Conservation (phyloP, 768 basidiomycete species). For the Pisolithus tinctorius region DNA sequence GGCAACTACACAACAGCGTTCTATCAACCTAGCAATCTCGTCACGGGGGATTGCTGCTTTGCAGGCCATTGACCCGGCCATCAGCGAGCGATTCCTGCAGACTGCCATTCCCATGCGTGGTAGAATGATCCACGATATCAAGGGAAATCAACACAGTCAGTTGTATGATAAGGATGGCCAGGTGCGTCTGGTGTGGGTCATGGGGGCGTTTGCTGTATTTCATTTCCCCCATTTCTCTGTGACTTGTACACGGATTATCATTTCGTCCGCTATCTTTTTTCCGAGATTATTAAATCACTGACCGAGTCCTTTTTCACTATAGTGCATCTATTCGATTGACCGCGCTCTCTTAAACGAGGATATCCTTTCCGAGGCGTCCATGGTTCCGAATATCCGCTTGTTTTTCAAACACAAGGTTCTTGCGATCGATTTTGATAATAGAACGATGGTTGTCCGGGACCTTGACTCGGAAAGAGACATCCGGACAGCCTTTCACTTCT, state of each 20-base stretch:
- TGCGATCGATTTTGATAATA: conserved; percentile 67
- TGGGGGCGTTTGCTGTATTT: conserved; percentile 3
- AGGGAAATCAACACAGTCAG: conserved; percentile 75
- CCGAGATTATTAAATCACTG: conserved; percentile 14
- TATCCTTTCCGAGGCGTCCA: conserved; percentile 71
- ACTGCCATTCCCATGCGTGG: conserved; percentile 91
- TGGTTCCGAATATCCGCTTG: conserved; percentile 53
- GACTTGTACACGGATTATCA: background rate
- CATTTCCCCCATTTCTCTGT: background rate
- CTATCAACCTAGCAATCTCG: conserved; percentile 95
- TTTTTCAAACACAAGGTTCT: conserved; percentile 80
- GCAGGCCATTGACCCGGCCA: conserved; percentile 65
- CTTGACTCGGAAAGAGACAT: conserved; percentile 35
- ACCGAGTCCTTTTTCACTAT: conserved; percentile 17
- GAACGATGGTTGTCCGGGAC: conserved; percentile 48
- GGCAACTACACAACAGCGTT: conserved; percentile 64
- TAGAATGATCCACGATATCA: conserved; percentile 83
- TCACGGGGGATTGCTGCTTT: conserved; percentile 88
- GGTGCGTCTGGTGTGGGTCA: conserved; percentile 40
- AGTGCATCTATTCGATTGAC: conserved; percentile 95
- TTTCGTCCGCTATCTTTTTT: conserved; percentile 12
- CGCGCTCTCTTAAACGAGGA: conserved; percentile 81
- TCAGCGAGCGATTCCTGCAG: conserved; percentile 64
- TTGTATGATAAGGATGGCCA: conserved; percentile 84
- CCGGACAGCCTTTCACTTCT: conserved; percentile 61